Evolutionary conservation across 2,329 filamentous ascomycete genomes (phyloP), one percentile per base, ranked within the genome.

Genomic region (Ophiocordyceps camponoti-rufipedis): DNA sequence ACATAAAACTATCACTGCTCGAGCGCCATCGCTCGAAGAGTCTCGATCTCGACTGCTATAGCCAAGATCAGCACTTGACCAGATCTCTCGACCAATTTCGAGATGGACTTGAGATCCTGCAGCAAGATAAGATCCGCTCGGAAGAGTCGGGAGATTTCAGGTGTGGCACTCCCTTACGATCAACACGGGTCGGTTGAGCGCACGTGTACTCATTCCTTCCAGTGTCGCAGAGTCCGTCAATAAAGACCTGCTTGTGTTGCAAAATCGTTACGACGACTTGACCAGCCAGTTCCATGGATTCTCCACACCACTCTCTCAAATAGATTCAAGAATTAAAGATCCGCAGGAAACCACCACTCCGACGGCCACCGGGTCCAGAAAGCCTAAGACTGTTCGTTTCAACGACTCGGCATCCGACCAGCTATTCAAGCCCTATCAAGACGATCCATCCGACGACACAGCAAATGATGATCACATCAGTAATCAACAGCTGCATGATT

Each of bases 1-100:
- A 96, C 64, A 85, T 96, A 71, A 95, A 96, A 66, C 77, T 96
- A 49, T 94, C 88, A 13, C 74, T 98, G 14, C 78, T 96, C 28
- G 91, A 96, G 68, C 80, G 89, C 48, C 82, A 94, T 65, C 80
- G 89, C 48, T 86, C 88, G 43, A 78, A 85, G 55, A 83, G 79
- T 13, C 73, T 94, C 41, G 80, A 86, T 53, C 74, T 94, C 46
- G 77, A 86, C 48, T 77, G 77, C 44, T 82, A 82, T 58, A 78
- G 80, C 18, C 85, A 94, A 62, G 87, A 95, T 65, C 82, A 82
- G 39, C 84, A 94, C 61, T 88, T 96, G 53, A 83, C 84, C 14
- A 77, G 85, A 45, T 95, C 88, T 3, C 70, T 98, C 44, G 85
- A 94, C 48, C 86, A 88, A 51, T 75, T 98, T 51, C 76, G 80